Evolutionary conservation across 768 basidiomycete genomes (phyloP), one percentile per base, ranked within the genome.

Genomic region (Chalciporus chontae): DNA sequence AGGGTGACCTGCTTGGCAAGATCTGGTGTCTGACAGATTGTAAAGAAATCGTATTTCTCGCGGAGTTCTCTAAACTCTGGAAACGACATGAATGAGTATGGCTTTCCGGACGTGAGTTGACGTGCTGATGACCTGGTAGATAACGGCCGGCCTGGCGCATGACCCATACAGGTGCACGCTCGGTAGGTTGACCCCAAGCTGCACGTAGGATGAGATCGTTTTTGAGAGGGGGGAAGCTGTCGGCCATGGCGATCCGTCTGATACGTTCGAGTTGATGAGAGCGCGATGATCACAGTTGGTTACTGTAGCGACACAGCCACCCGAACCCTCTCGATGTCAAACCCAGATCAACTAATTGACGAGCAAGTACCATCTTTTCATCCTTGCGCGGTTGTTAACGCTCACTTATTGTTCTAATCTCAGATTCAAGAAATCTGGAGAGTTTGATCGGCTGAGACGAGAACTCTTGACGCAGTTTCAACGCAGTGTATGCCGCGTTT

Each of bases 111-210:
- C 26, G 18, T 42, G 47, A 40, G 1, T 31, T 31, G 13, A 4
- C 45, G 29, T 17, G 3, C 41, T 51, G 65, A 70, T 64, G 60
- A 89, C 90, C 94, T 69, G 94, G 94, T 40, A 97, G 81, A 72
- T 95, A 94, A 45, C 94, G 83, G 43, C 94, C 94, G 19, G 94
- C 94, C 67, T 97, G 94, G 31, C 94, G 82, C 94, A 97, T 97
- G 43, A 95, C 88, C 94, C 94, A 97, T 49, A 94, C 92, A n/a
- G 94, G 94, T 7, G 94, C 92, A 48, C 89, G 82, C 62, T 93
- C 90, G 0, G 90, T 94, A 66, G 77, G 74, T 69, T 95, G 87
- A 81, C 92, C 90, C 68, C 80, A 67, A 47, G 93, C 93, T 39
- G 94, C 93, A n/a, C 94, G 83, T 43, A 96, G 68, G 29, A 96